Evolutionary conservation across 163 green algal species (phyloP), one percentile per base, ranked within the genome.

Genomic region (Volvox carteri): DNA sequence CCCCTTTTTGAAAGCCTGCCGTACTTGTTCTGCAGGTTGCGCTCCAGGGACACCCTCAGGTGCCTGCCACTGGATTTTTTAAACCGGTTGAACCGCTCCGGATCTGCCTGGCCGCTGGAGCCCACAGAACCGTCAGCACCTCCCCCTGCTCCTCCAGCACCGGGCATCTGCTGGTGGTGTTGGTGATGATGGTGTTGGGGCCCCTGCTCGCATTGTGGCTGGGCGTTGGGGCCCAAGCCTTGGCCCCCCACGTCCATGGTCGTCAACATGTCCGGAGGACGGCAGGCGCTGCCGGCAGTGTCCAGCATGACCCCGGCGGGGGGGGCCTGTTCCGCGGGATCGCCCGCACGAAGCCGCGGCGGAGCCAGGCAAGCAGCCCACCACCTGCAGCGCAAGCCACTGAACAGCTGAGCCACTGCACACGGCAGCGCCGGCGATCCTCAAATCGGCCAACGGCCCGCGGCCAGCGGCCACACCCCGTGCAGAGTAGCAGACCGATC

Each of bases 21-120:
- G 25, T n/a, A 81, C 73, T 37, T 84, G 30, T 48, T 68, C 75
- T 84, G 75, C 30, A 84, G n/a, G 50, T 50, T 84, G 8, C 75
- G 48, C 50, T 84, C 75, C 48, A 84, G 50, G 37, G 75, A 84
- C 18, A 30, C 30, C 18, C 75, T 46, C n/a, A 84, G 30, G 48
- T 84, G 18, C 33, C 30, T 44, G 42, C 25, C 73, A 30, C 73
- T 80, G 16, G 73, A 42, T 11, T 80, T 80, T 42, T 44, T 42
- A n/a, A 80, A 80, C 12, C 73, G 73, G 18, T n/a, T 25, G 44
- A 80, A 65, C 25, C 73, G 73, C 44, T 80, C 73, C 44, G 73
- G n/a, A 65, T 80, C 73, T 21, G 44, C 44, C 70, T 54, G 70
- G 6, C 70, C 70, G 37, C 37, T 78, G 37, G 70, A 78, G 19